phyloP scores from a whole-genome alignment of 2,329 filamentous ascomycete species.

The Ophiostoma australiae region DNA sequence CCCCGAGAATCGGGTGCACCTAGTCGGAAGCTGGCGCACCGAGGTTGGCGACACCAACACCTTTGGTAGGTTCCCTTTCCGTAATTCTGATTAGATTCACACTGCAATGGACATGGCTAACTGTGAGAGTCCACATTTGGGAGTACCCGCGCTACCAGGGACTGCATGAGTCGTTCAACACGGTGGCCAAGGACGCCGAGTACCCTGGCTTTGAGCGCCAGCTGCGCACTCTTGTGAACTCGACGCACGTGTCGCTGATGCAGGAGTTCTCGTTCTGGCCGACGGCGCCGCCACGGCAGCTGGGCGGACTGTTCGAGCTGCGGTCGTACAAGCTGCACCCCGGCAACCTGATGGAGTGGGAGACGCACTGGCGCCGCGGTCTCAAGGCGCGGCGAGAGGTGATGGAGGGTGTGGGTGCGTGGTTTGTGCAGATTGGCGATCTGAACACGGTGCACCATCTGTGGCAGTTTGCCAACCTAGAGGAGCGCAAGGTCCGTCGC shows the following conservation, averaged over 20 bases:
- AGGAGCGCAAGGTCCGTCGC: conserved; percentile 82
- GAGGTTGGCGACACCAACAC: conserved; percentile 97
- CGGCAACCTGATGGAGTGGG: conserved; percentile 95
- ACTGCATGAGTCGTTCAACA: conserved; percentile 86
- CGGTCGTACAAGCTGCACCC: conserved; percentile 95
- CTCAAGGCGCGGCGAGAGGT: conserved; percentile 87
- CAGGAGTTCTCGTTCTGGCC: conserved; percentile 99
- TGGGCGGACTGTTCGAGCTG: conserved; percentile 92
- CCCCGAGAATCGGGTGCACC: conserved; percentile 86
- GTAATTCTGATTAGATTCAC: no score
- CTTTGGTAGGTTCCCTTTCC: no score
- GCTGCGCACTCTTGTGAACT: conserved; percentile 73
- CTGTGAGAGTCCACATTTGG: conserved; percentile 84
- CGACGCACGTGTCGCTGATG: conserved; percentile 89
- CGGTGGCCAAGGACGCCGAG: conserved; percentile 75
- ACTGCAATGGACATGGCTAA: background rate
- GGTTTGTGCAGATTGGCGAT: conserved; percentile 98
- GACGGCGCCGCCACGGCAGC: conserved; percentile 79
- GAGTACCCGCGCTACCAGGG: conserved; percentile 97
- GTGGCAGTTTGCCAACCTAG: conserved; percentile 96
- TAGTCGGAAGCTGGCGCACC: conserved; percentile 96
- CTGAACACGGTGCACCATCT: conserved; percentile 96
- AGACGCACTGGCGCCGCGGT: conserved; percentile 93
- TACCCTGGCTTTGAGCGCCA: conserved; percentile 79
- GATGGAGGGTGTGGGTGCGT: conserved; percentile 97